Base-by-base conservation (phyloP, 306 rosid species). In the Betula pendula region DNA sequence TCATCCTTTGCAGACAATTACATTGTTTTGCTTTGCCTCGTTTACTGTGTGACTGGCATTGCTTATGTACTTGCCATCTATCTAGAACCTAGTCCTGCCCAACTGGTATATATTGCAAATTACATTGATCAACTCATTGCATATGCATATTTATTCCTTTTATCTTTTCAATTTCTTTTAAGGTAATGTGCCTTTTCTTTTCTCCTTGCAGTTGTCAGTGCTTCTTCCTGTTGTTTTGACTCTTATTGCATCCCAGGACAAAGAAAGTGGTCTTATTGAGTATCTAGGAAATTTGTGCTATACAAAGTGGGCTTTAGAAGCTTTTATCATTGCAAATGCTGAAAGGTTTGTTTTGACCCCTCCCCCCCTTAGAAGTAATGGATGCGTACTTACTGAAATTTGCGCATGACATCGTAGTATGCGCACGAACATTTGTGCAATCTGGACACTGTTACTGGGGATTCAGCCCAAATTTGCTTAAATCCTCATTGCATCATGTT, bases 241-340 rank as follows among this genome's bases (percentile, higher is more conserved):
- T 47, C 97, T 95, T 44, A 75, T 95, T 44, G 89, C 96, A 44
- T 89, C 98, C 59, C 90, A 89, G 79, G 82, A 87, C 4, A 84
- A 81, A 53, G 86, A 82, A 31, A 82, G 88, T 78, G 73, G 75
- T 72, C 2, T 84, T 63, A 31, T 92, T 75, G 91, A 87, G 91
- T 58, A 2, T 81, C 31, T 91, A 75, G 89, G 97, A 58, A 84
- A 88, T 62, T 5, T 91, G 2, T 91, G 97, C 88, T 95, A 95
- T 80, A 81, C 99, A 11, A 95, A 90, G 86, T 95, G 98, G 99
- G 96, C 98, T 79, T 75, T 95, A 80, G 92, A 95, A 86, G 98
- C 97, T 62, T 87, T 92, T 53, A 85, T 95, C 49, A 77, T 84
- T 68, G 92, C 96, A 79, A 95, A 92, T 85, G 98, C 97, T 59